These are phyloP conservation scores for Teratosphaeriaceae sp. DNA, from an alignment of 2,329 filamentous ascomycete genomes.

Conservation along the genomic window DNA sequence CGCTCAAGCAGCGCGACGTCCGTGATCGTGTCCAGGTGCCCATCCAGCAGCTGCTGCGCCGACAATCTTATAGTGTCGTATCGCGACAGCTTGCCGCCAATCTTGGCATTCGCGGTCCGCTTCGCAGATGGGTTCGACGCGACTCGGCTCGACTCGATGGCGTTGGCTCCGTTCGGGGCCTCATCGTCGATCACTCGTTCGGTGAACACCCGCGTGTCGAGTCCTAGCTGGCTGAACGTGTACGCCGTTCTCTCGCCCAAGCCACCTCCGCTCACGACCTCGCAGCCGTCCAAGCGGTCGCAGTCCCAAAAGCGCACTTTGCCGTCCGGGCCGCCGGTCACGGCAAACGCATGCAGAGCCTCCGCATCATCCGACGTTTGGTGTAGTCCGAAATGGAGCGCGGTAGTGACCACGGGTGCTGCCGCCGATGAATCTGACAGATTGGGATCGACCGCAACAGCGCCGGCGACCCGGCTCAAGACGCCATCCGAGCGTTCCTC, in stretches of 20 bases:
- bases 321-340: constrained; percentile 84
- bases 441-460: constrained; percentile 40
- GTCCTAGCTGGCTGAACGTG: constrained; percentile 36
- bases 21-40: constrained; percentile 79
- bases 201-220: constrained; percentile 35
- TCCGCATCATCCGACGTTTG: constrained; percentile 63
- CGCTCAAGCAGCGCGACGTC: constrained; percentile 84
- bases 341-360: constrained; percentile 69
- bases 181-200: constrained; percentile 24
- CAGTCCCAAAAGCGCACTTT: constrained; percentile 94
- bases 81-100: constrained; percentile 51
- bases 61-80: constrained; percentile 83
- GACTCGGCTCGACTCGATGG: constrained; percentile 21
- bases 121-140: constrained; percentile 29
- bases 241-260: constrained; percentile 60
- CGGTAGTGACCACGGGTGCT: constrained; percentile 55
- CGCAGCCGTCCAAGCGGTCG: constrained; percentile 66
- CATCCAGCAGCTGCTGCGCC: constrained; percentile 78
- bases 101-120: constrained; percentile 15
- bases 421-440: constrained; percentile 11
- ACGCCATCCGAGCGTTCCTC: constrained; percentile 83
- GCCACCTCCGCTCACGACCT: constrained; percentile 67
- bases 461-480: constrained; percentile 75
- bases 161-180: constrained; percentile 11
- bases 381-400: constrained; percentile 67